phyloP scores from a whole-genome alignment of 768 basidiomycete genomes.

The Suillus subalutaceus region DNA sequence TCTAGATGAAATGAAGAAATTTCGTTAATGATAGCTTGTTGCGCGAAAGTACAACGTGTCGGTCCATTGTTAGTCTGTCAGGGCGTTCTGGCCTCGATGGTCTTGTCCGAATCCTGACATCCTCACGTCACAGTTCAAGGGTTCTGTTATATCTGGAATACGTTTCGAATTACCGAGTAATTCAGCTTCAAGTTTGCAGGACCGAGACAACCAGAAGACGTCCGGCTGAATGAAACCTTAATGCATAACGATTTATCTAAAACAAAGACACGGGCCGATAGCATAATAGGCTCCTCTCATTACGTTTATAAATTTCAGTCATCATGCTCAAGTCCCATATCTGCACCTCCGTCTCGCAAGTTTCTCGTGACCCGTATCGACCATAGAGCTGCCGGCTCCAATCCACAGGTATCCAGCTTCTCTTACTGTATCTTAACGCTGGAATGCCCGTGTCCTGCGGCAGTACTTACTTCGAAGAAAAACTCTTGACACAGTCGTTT shows the following conservation, averaged over 20 bases:
- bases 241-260: background rate
- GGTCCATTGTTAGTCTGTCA: background rate
- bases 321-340: slow-evolving; percentile 18
- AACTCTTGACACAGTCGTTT: slow-evolving; percentile 27
- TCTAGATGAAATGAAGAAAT: background rate
- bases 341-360: slow-evolving; percentile 25
- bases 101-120: background rate
- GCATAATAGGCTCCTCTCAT: background rate
- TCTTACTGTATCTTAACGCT: slow-evolving; percentile 33
- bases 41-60: background rate
- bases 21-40: background rate
- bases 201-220: background rate
- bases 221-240: background rate
- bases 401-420: slow-evolving; percentile 29
- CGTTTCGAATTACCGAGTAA: background rate
- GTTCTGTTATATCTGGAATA: background rate
- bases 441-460: slow-evolving; percentile 34
- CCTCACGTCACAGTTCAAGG: background rate
- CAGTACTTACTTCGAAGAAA: slow-evolving; percentile 21
- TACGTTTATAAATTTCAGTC: slow-evolving; percentile 9
- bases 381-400: slow-evolving; percentile 37
- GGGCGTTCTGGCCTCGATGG: background rate
- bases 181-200: background rate
- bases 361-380: slow-evolving; percentile 28
- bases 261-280: background rate